Base-by-base conservation (phyloP, 139 green algal genomes). In the Eudorina sp. region DNA sequence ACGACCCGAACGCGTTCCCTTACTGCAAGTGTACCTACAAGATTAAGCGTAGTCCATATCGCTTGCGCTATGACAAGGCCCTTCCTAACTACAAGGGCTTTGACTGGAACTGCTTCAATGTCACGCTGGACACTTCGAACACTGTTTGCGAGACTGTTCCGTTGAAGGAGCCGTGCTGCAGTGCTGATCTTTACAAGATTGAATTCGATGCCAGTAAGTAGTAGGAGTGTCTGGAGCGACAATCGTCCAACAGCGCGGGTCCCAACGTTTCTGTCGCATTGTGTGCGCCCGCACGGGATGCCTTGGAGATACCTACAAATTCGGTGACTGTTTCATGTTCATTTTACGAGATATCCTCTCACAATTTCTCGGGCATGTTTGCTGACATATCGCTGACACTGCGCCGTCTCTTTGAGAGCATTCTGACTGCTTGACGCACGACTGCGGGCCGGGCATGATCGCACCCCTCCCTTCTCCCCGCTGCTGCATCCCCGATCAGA, bases 201-300 rank as follows among this genome's bases (percentile, higher is more conserved):
- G 78, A 85, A 55, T 85, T 85, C 78, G 18, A 85, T 41, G 55
- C 74, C 62, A 53, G 76, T 84, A 25, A 72, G 73, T 62, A 25
- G 48, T 13, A 9, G 48, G 48, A 21, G 48, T 55, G 48, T 55
- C n/a, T n/a, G n/a, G n/a, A n/a, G n/a, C n/a, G n/a, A n/a, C n/a
- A n/a, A n/a, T n/a, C n/a, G n/a, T n/a, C n/a, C n/a, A n/a, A n/a
- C n/a, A n/a, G n/a, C n/a, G n/a, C n/a, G n/a, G n/a, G n/a, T n/a
- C n/a, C n/a, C n/a, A n/a, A n/a, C n/a, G n/a, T n/a, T n/a, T n/a
- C n/a, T n/a, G n/a, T n/a, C n/a, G n/a, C n/a, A n/a, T n/a, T n/a
- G n/a, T n/a, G n/a, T n/a, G n/a, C n/a, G n/a, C n/a, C n/a, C n/a
- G n/a, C n/a, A n/a, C n/a, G n/a, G n/a, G n/a, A n/a, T n/a, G n/a